These are phyloP conservation scores for Gliomastix tumulicola DNA, from an alignment of 2,329 filamentous ascomycete genomes.

Conservation along the genomic window DNA sequence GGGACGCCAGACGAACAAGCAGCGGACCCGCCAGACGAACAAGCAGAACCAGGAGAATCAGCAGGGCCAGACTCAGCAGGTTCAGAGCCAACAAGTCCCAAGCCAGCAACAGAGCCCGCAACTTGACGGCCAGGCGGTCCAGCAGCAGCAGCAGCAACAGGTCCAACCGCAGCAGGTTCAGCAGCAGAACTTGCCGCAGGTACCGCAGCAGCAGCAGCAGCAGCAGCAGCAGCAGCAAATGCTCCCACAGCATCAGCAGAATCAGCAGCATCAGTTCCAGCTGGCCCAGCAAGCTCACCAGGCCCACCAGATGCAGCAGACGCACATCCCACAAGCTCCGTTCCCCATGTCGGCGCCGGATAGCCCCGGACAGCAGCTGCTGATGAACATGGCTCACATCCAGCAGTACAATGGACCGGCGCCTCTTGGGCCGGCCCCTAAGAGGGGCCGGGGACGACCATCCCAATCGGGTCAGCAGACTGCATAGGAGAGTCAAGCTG, in stretches of 20 bases:
- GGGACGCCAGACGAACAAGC: slow-evolving; percentile 14
- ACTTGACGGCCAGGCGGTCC: not conserved
- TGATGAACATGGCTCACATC: slow-evolving; percentile 1
- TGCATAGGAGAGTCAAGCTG: no score
- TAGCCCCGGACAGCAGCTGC: slow-evolving; percentile 2
- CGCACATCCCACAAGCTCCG: slow-evolving; percentile 8
- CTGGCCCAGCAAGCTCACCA: slow-evolving; percentile 8
- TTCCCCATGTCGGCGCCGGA: slow-evolving; percentile 1
- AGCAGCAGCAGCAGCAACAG: slow-evolving; percentile 12
- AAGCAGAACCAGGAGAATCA: slow-evolving; percentile 15
- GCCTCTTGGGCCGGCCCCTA: no score
- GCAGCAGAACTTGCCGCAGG: slow-evolving; percentile 6
- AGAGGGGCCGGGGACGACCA: no score
- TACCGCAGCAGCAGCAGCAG: not conserved
- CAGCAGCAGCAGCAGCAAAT: slow-evolving; percentile 4
- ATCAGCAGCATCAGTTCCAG: slow-evolving; percentile 7
- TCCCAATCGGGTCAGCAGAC: no score
- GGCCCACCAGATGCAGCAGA: slow-evolving; percentile 8
- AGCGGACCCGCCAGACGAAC: slow-evolving; percentile 7
- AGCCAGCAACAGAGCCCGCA: not conserved
- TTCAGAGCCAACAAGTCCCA: not conserved
- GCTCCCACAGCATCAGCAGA: slow-evolving; percentile 3
- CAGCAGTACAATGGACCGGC: not conserved
- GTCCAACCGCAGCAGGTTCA: slow-evolving; percentile 1
- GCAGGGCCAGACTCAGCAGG: slow-evolving; percentile 11